Conservation (phyloP, 2,329 filamentous ascomycete genomes). For the Sporothrix dimorphospora region DNA sequence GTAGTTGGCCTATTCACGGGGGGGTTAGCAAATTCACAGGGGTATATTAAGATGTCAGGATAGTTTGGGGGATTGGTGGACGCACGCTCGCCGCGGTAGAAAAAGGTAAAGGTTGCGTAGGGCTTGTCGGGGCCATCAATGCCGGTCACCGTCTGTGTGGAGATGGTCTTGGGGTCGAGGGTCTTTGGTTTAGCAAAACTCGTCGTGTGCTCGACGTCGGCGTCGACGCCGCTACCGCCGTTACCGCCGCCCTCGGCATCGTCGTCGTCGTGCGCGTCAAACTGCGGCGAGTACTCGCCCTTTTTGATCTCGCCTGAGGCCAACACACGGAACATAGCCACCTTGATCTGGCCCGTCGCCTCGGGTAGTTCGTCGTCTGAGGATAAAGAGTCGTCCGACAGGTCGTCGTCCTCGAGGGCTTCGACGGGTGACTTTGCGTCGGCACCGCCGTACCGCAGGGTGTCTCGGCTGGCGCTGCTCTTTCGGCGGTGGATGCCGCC, state of each 20-base stretch:
- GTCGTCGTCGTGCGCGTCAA: slow-evolving; percentile 94
- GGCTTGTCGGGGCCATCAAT: slow-evolving; percentile 96
- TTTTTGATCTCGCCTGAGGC: slow-evolving; percentile 97
- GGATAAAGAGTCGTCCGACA: slow-evolving; percentile 68
- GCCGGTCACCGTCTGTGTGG: slow-evolving; percentile 97
- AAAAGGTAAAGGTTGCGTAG: slow-evolving; percentile 96
- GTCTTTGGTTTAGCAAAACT: slow-evolving; percentile 97
- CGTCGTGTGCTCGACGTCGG: slow-evolving; percentile 92
- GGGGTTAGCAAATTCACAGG: neutral
- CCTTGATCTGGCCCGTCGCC: slow-evolving; percentile 96
- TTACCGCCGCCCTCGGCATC: slow-evolving; percentile 57
- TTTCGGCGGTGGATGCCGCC: slow-evolving; percentile 41
- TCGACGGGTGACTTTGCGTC: slow-evolving; percentile 77
- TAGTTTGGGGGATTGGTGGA: slow-evolving; percentile 36
- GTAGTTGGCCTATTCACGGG: slow-evolving; percentile 75
- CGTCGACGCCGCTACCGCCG: slow-evolving; percentile 64
- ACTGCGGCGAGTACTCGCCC: slow-evolving; percentile 96
- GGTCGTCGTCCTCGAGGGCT: slow-evolving; percentile 64
- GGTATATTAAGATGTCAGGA: slow-evolving; percentile 4
- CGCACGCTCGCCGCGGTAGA: slow-evolving; percentile 94
- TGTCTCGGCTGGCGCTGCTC: slow-evolving; percentile 53
- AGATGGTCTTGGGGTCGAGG: slow-evolving; percentile 94
- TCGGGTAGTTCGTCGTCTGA: slow-evolving; percentile 87
- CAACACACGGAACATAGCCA: slow-evolving; percentile 91
- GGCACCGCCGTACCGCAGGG: slow-evolving; percentile 76